A percentile compares a stretch with the other conserved stretches of the same genome.
Conservation (phyloP, 1,284 basidiomycete species). For the Puccinia polysora region DNA sequence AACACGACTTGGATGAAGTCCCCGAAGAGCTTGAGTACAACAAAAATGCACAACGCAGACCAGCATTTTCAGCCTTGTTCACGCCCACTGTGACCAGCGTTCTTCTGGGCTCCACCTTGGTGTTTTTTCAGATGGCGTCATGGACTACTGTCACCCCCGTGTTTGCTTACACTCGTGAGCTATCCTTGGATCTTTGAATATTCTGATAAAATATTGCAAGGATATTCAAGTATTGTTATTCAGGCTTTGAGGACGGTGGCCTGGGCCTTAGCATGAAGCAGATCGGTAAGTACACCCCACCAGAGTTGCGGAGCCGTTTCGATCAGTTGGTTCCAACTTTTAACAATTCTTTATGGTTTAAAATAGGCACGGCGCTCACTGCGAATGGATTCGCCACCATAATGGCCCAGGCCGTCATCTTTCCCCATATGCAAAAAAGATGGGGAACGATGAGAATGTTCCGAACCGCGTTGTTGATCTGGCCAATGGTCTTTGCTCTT, state of each 20-base stretch:
- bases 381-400: conserved; percentile 3
- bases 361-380: conserved; percentile 12
- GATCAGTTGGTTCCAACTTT: background rate
- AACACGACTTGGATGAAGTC: too few species aligned
- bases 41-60: too few species aligned
- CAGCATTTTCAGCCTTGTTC: background rate
- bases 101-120: background rate
- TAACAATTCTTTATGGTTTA: too few species aligned
- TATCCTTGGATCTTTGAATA: background rate
- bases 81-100: conserved; percentile 1
- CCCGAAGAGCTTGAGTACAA: too few species aligned
- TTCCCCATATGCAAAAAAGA: conserved; percentile 10
- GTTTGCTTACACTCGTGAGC: conserved; percentile 25
- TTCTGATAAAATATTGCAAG: too few species aligned
- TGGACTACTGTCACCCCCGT: conserved; percentile 11
- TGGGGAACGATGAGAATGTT: conserved; percentile 9
- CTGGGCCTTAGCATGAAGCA: conserved; percentile 13
- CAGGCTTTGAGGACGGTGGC: conserved; percentile 21
- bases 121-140: background rate
- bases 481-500: background rate
- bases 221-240: background rate
- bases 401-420: background rate
- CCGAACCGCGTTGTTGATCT: background rate
- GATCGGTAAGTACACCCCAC: background rate
- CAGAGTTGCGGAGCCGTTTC: background rate